Base-by-base conservation (phyloP, 176 grass and related monocot genomes). In the Metroxylon sagu region DNA sequence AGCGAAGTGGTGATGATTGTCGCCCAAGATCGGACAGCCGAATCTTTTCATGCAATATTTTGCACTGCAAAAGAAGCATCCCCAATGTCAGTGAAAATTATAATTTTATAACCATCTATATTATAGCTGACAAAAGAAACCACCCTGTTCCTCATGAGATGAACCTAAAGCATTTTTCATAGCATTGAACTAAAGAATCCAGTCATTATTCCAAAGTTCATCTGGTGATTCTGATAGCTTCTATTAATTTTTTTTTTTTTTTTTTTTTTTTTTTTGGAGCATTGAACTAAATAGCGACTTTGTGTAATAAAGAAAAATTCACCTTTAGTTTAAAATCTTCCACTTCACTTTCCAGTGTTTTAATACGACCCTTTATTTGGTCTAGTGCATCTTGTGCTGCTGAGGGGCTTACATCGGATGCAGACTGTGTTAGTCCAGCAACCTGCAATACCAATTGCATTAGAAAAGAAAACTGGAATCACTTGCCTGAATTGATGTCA, bases 301-400 rank as follows among this genome's bases (percentile, higher is more conserved):
- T 10, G 7, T 39, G 15, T 25, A 18, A 19, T 12, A 2, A 4
- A 35, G 6, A 10, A 4, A 2, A 49, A 57, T 50, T 78, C 61
- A 88, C 92, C 92, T 88, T 83, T 19, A 91, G 58, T 67, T 80
- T 85, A 31, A 97, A 65, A 72, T 88, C 83, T 23, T 83, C 67
- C 49, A 82, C 62, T 68, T 85, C 78, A 49, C 53, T 59, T 70
- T 96, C 78, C 61, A 96, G 67, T 14, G 66, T 88, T 59, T 54
- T 72, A 56, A 90, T 90, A 28, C 18, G 79, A 25, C 60, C 59
- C 48, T 82, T 80, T 56, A 97, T 63, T 68, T 68, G 71, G 75
- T 82, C 67, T 39, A 91, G 65, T 54, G 83, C 82, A 30, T 80
- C 78, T 66, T 82, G 31, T 64, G 92, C 81, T 80, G 79, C 74